Evolutionary conservation across 192 early-diverging fungal species (phyloP), one percentile per base, ranked within the genome.

Genomic region (Backusella mclennaniae): DNA sequence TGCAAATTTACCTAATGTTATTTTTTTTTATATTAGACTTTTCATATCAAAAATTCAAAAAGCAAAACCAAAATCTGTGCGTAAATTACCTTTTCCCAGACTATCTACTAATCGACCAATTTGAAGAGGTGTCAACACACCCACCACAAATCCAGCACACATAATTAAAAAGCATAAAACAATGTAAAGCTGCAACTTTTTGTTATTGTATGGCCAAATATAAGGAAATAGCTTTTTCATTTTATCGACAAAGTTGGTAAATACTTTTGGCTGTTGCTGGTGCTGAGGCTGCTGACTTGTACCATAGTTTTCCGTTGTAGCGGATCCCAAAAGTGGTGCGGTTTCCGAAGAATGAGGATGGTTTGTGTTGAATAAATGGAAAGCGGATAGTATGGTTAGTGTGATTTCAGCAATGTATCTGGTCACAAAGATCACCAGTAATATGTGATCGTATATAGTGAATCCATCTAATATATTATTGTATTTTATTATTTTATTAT

Each of bases 51-150:
- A 21, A 46, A 12, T 63, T 63, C 29, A 63, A 29, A 26, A 63
- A 19, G 26, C 29, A 56, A 56, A 56, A 63, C 14, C 67, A 21
- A 69, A 69, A 33, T 69, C 23, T 33, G 31, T 21, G 23, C 36
- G 11, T 63, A 38, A 63, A 36, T 44, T 42, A 35, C 70, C 71
- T 44, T 73, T 19, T n/a, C 74, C 69, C 66, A 97, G 83, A 2
- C 82, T 82, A 66, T 96, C 91, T 5, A 98, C 90, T n/a, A 99
- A 87, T 19, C 77, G 68, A 79, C 95, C 95, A 76, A 96, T 94
- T 84, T 95, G 92, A 53, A 90, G 71, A 8, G 96, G 96, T 14
- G 94, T 94, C 17, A 96, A 86, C 23, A 95, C 83, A 77, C 98
- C 97, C 77, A 98, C 88, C 21, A 92, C 35, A 53, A 92, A 88